A percentile compares a stretch with the other conserved stretches of the same genome.
Evolutionary conservation across 2,329 filamentous ascomycete genomes (phyloP).

Genomic region (Metarhizium robertsii): DNA sequence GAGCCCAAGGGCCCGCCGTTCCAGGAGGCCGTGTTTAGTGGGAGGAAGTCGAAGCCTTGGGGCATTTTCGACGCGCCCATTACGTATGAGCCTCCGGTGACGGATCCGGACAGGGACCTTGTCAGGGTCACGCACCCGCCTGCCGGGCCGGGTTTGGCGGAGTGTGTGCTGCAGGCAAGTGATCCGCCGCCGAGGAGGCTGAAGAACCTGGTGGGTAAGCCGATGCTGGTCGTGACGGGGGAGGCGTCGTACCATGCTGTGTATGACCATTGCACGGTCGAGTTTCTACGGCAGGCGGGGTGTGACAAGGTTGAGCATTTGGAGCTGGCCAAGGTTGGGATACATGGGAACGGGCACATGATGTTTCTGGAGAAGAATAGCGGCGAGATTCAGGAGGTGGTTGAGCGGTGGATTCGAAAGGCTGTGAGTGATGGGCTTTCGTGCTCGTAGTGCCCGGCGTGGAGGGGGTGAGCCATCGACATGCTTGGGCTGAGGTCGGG

Average conservation of each 20-base stretch:
- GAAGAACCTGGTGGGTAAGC: conserved; percentile 7
- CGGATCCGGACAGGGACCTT: too few species aligned
- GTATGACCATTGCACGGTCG: conserved; percentile 34
- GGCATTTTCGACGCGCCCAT: too few species aligned
- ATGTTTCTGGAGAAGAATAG: conserved; percentile 40
- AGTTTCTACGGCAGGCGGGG: conserved; percentile 34
- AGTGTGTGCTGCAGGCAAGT: too few species aligned
- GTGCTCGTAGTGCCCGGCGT: too few species aligned
- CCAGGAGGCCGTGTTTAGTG: conserved; percentile 28
- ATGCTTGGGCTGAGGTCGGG: too few species aligned
- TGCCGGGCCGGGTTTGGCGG: too few species aligned
- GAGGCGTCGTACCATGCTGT: conserved; percentile 34
- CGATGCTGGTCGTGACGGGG: conserved; percentile 20
- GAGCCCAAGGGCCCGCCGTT: conserved; percentile 41
- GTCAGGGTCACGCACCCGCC: too few species aligned
- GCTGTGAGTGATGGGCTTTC: neutral
- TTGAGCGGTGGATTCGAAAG: conserved; percentile 15
- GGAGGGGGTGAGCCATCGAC: too few species aligned
- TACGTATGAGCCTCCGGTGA: too few species aligned
- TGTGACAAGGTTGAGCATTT: conserved; percentile 22
- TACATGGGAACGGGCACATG: conserved; percentile 38
- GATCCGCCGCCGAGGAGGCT: conserved; percentile 9
- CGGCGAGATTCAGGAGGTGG: conserved; percentile 21
- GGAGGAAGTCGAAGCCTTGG: conserved; percentile 15
- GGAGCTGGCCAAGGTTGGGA: conserved; percentile 26